Percentiles rank a stretch among this genome's conserved stretches.
phyloP scores from a whole-genome alignment of 2,329 filamentous ascomycete species.

The Phoma sp. region DNA sequence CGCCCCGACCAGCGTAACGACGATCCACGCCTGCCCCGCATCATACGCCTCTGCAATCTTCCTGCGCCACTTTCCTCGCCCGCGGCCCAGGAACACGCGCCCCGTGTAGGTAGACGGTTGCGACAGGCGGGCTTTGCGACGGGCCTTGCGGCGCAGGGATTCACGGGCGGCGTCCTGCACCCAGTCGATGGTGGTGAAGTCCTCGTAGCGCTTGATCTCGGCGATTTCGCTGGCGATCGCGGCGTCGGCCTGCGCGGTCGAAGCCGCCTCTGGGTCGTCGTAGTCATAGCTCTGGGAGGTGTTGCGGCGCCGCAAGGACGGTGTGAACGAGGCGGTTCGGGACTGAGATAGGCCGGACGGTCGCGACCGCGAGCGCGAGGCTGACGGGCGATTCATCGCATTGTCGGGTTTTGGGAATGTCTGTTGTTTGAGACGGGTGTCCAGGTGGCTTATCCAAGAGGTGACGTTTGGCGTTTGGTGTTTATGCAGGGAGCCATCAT shows the following conservation, averaged over 20 bases:
- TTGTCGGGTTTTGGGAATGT: conserved; percentile 4
- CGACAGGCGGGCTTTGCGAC: conserved; percentile 72
- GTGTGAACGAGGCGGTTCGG: conserved; percentile 58
- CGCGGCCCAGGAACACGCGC: conserved; percentile 68
- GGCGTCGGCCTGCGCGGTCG: conserved; percentile 65
- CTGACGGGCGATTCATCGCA: conserved; percentile 33
- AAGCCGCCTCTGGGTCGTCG: conserved; percentile 63
- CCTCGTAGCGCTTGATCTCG: conserved; percentile 97
- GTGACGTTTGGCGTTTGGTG: background rate
- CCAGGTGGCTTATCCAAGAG: background rate
- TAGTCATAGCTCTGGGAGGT: conserved; percentile 71
- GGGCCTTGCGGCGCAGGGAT: conserved; percentile 79
- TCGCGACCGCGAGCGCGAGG: conserved; percentile 15
- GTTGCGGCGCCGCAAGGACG: conserved; percentile 65
- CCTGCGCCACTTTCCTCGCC: conserved; percentile 70
- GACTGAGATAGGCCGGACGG: conserved; percentile 22
- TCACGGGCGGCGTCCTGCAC: conserved; percentile 96
- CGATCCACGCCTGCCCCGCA: conserved; percentile 96
- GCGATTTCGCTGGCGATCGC: conserved; percentile 93
- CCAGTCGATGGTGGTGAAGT: conserved; percentile 99
- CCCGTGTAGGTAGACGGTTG: background rate
- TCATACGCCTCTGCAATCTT: conserved; percentile 88
- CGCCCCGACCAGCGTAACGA: conserved; percentile 90
- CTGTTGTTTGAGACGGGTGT: too few species aligned
- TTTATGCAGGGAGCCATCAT: background rate